Evolutionary conservation across 2,329 filamentous ascomycete genomes (phyloP).

Genomic region (Pseudopyrenochaeta lycopersici): DNA sequence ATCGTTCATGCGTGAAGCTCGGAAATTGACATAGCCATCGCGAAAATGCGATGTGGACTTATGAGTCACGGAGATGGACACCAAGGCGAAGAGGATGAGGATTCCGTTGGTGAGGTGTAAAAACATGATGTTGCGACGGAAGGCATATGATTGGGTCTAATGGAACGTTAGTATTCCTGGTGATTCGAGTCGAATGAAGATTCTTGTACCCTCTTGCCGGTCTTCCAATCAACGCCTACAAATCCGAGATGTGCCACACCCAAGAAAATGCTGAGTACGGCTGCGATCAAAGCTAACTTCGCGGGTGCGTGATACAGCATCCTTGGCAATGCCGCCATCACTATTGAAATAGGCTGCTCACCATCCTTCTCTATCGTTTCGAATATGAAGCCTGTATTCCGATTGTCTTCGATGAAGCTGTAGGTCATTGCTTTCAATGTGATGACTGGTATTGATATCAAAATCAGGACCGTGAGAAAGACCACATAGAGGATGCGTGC

Average conservation of each 20-base stretch:
- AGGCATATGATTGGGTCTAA: constrained; percentile 41
- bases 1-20: constrained; percentile 25
- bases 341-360: constrained; percentile 11
- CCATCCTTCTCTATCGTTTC: constrained; percentile 20
- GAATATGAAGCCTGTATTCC: constrained; percentile 41
- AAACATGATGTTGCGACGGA: constrained; percentile 46
- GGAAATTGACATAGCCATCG: constrained; percentile 34
- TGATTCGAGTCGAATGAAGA: not conserved
- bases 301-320: constrained; percentile 36
- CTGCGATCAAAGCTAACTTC: constrained; percentile 37
- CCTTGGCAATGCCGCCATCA: constrained; percentile 42
- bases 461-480: constrained; percentile 27
- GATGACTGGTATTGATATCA: constrained; percentile 31
- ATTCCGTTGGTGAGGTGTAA: constrained; percentile 41
- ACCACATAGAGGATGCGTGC: constrained; percentile 29
- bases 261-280: constrained; percentile 30
- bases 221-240: constrained; percentile 36
- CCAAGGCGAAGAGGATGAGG: constrained; percentile 41
- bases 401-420: constrained; percentile 45
- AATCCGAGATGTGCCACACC: constrained; percentile 31
- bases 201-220: constrained; percentile 30
- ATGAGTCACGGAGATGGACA: constrained; percentile 42
- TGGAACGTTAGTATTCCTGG: not conserved
- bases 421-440: constrained; percentile 40
- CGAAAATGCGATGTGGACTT: constrained; percentile 39